Evolutionary conservation across 2,329 filamentous ascomycete genomes (phyloP).

Genomic region (Metarhizium guizhouense): DNA sequence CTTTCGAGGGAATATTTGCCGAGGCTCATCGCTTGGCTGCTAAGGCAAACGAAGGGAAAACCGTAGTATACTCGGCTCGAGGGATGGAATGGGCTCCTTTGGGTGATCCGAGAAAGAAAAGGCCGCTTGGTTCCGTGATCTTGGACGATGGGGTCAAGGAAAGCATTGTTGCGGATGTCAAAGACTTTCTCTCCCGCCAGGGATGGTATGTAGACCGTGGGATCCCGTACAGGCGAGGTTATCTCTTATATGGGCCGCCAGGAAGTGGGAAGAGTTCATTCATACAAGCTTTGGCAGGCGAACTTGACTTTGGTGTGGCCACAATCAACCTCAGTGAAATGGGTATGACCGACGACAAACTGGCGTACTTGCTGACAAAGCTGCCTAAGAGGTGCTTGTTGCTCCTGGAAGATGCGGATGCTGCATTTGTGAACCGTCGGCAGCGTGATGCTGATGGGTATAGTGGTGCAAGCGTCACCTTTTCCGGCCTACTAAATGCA

Average conservation of each 20-base stretch:
- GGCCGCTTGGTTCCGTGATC: constrained; percentile 81
- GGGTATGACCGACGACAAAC: constrained; percentile 79
- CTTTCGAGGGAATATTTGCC: constrained; percentile 83
- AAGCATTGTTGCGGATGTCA: constrained; percentile 67
- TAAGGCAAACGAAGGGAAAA: constrained; percentile 82
- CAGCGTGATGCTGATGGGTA: constrained; percentile 76
- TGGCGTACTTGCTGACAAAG: constrained; percentile 79
- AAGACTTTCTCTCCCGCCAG: constrained; percentile 69
- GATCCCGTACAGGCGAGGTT: constrained; percentile 84
- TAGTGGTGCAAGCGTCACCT: constrained; percentile 80
- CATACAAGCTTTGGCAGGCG: constrained; percentile 89
- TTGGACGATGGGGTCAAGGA: constrained; percentile 79
- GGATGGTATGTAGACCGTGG: constrained; percentile 93
- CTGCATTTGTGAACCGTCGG: constrained; percentile 76
- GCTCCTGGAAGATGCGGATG: constrained; percentile 83
- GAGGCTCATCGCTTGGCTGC: constrained; percentile 78
- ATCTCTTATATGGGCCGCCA: constrained; percentile 80
- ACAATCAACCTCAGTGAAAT: constrained; percentile 87
- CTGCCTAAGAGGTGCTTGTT: constrained; percentile 76
- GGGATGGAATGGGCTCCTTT: constrained; percentile 79
- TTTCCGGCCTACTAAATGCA: constrained; percentile 80
- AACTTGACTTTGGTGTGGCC: constrained; percentile 84
- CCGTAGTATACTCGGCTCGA: constrained; percentile 78
- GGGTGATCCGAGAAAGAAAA: constrained; percentile 75
- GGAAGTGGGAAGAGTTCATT: constrained; percentile 94